phyloP scores from a whole-genome alignment of 768 basidiomycete genomes.

The Floccularia luteovirens region DNA sequence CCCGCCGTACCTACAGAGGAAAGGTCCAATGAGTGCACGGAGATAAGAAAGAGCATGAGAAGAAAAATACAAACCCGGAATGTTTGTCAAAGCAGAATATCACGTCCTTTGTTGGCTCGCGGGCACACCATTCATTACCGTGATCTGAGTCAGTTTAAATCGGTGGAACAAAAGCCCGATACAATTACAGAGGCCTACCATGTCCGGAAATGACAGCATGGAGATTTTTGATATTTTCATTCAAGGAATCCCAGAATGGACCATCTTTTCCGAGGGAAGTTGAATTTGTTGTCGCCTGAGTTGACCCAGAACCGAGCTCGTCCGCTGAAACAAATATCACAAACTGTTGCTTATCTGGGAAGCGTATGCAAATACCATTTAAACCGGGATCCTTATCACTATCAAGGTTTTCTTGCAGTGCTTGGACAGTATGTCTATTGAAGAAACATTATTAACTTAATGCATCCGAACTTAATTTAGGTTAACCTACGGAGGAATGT shows the following conservation, averaged over 20 bases:
- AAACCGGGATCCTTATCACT: slow-evolving; percentile 31
- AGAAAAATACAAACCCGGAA: slow-evolving; percentile 41
- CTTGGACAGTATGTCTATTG: slow-evolving; percentile 26
- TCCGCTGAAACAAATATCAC: slow-evolving; percentile 35
- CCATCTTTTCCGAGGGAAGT: slow-evolving; percentile 37
- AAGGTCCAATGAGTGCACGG: neutral
- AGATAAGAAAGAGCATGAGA: neutral
- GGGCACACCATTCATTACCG: slow-evolving; percentile 74
- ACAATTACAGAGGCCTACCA: slow-evolving; percentile 26
- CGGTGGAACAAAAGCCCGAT: neutral
- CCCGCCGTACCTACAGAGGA: slow-evolving; percentile 71
- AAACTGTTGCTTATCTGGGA: neutral
- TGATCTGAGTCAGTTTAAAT: slow-evolving; percentile 38
- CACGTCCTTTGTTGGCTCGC: slow-evolving; percentile 51
- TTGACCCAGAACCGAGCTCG: slow-evolving; percentile 44
- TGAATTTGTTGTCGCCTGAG: slow-evolving; percentile 41
- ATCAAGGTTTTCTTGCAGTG: slow-evolving; percentile 25
- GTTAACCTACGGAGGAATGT: slow-evolving; percentile 59
- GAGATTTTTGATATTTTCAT: slow-evolving; percentile 51
- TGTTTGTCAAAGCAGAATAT: slow-evolving; percentile 78
- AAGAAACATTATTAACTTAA: neutral
- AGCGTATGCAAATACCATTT: slow-evolving; percentile 22
- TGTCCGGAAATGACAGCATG: slow-evolving; percentile 68
- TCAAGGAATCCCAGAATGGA: slow-evolving; percentile 58
- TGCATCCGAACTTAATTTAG: neutral